phyloP scores from a whole-genome alignment of 306 rosid genomes.

The Luffa acutangula region DNA sequence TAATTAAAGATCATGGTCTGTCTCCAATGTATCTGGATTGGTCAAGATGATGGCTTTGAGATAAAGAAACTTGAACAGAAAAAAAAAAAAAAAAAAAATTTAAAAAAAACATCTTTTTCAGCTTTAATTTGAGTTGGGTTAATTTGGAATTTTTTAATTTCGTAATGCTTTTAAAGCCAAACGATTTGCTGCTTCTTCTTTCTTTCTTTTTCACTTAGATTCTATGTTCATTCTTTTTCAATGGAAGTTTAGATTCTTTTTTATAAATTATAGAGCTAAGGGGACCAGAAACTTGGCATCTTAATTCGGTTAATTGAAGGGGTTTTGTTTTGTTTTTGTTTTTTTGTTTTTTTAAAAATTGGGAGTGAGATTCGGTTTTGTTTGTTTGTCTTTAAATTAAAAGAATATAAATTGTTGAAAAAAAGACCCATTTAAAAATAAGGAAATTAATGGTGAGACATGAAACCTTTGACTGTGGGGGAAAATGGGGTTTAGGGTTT shows the following conservation, averaged over 20 bases:
- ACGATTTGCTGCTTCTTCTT: background rate
- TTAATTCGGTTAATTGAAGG: background rate
- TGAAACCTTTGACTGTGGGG: background rate
- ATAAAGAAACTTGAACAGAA: background rate
- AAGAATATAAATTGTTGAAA: background rate
- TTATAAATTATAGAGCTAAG: background rate
- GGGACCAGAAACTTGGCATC: conserved; percentile 6
- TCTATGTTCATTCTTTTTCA: background rate
- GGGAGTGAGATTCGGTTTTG: background rate
- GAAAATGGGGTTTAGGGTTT: background rate
- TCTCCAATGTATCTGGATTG: conserved; percentile 12
- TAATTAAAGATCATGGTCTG: background rate
- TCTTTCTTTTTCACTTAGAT: background rate
- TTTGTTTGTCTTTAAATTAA: background rate
- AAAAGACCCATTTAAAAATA: background rate
- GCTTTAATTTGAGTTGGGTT: background rate
- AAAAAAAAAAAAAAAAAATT: no score
- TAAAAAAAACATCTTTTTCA: background rate
- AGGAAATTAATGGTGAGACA: background rate
- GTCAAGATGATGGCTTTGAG: conserved; percentile 9
- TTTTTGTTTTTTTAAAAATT: background rate
- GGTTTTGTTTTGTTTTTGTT: background rate
- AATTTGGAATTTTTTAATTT: background rate
- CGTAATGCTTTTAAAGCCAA: background rate
- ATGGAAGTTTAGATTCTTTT: background rate